A percentile compares a stretch with the other conserved stretches of the same genome.
Conservation (phyloP, 306 rosid genomes). For the Canavalia ensiformis region DNA sequence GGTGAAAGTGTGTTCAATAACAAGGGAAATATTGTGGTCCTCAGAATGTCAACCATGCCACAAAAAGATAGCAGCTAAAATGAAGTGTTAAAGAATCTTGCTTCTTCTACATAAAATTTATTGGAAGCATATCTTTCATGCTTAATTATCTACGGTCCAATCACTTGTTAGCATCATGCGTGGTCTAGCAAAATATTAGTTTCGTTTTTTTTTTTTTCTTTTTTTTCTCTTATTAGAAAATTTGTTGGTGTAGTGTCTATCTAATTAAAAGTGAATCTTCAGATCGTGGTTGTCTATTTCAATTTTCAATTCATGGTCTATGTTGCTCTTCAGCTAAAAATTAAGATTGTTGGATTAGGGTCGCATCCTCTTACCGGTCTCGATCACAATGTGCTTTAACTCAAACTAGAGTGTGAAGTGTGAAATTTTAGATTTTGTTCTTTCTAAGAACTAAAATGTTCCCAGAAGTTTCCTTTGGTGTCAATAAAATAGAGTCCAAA, state of each 20-base stretch:
- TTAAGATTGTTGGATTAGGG: background rate
- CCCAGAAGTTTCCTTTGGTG: background rate
- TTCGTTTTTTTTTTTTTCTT: background rate
- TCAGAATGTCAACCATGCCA: constrained; percentile 48
- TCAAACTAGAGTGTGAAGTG: background rate
- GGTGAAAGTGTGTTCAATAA: constrained; percentile 45
- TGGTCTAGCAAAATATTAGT: constrained; percentile 18
- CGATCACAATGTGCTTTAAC: background rate
- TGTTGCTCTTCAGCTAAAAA: constrained; percentile 9
- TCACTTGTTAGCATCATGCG: constrained; percentile 39
- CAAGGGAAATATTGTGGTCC: constrained; percentile 49
- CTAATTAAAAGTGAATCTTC: constrained; percentile 40
- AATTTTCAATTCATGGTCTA: constrained; percentile 9
- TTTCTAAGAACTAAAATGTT: background rate
- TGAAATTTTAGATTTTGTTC: background rate
- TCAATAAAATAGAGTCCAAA: background rate
- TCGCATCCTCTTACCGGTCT: background rate
- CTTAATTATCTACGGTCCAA: constrained; percentile 34
- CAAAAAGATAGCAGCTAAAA: constrained; percentile 28
- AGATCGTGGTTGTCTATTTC: constrained; percentile 49
- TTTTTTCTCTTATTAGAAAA: constrained; percentile 11
- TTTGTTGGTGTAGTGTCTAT: constrained; percentile 38
- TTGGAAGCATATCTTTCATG: background rate
- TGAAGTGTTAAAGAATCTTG: constrained; percentile 24
- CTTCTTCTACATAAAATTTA: constrained; percentile 36